Evolutionary conservation across 2,329 filamentous ascomycete species (phyloP).

Genomic region (Hypoxylon sp.): DNA sequence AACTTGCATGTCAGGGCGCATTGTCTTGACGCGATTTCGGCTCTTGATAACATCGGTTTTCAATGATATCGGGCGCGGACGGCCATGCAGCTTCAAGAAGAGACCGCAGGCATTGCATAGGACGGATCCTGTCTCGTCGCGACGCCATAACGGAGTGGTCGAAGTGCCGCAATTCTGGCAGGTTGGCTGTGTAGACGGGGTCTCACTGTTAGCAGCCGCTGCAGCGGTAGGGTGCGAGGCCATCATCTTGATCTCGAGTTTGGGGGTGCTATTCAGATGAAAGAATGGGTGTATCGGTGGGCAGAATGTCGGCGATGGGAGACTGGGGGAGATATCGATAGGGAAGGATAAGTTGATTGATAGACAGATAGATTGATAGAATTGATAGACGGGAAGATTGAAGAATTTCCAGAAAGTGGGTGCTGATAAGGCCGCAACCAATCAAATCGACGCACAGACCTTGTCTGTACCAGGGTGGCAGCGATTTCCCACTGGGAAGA

Average conservation of each 20-base stretch:
- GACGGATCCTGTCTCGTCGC: conserved; percentile 94
- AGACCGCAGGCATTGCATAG: conserved; percentile 99
- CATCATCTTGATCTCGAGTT: conserved; percentile 51
- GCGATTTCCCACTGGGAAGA: conserved; percentile 14
- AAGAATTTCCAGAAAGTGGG: conserved; percentile 47
- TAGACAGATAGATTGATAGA: conserved; percentile 37
- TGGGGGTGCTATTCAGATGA: conserved; percentile 27
- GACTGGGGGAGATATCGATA: conserved; percentile 44
- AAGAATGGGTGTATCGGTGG: conserved; percentile 32
- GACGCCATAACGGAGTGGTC: conserved; percentile 95
- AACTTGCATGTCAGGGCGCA: conserved; percentile 80
- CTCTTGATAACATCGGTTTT: conserved; percentile 99
- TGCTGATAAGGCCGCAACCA: conserved; percentile 44
- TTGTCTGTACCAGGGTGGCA: conserved; percentile 34
- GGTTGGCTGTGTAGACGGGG: conserved; percentile 84
- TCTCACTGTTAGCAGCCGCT: conserved; percentile 68
- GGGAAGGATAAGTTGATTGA: conserved; percentile 44
- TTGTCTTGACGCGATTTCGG: conserved; percentile 95
- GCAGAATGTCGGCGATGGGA: conserved; percentile 35
- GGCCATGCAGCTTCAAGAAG: conserved; percentile 96
- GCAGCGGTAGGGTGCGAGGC: conserved; percentile 58
- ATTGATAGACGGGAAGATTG: conserved; percentile 44
- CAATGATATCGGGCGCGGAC: conserved; percentile 91
- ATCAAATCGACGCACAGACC: conserved; percentile 29
- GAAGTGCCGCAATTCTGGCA: conserved; percentile 97